Evolutionary conservation across 106 monocot species (phyloP), one percentile per base, ranked within the genome.

Genomic region (Phalaenopsis equestris): DNA sequence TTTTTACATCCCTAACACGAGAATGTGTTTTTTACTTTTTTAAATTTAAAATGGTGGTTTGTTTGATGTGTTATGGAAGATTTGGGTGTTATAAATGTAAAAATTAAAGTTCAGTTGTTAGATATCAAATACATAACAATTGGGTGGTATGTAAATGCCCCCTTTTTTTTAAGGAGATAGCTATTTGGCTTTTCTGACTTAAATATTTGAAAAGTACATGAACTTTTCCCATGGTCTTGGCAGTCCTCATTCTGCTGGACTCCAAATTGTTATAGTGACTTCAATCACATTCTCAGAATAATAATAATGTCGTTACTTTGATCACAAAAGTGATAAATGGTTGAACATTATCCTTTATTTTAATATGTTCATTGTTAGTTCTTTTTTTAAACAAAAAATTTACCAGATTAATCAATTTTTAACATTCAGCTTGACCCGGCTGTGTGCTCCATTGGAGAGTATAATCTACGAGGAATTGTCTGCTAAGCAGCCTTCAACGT

Each of bases 391-490:
- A 72, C 38, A 6, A 43, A n/a, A 74, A 45, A 16, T 73, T 42
- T 74, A 43, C 45, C 74, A 42, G 43, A 74, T 74, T 74, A 74
- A 42, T 12, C 43, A 45, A 74, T 30, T 41, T 48, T 56, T 77
- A 64, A 30, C 61, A 16, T 83, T 77, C 99, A 99, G 99, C 88
- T 93, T 99, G 75, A 75, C 78, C 24, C 80, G 90, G 37, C 80
- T 85, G 39, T 91, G 84, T 78, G 82, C 78, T 75, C 90, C 90
- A 57, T 75, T 99, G 68, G 99, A 99, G 80, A 87, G 73, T 81
- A n/a, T 87, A 23, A 90, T 95, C 74, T 84, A 79, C 42, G 90
- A 95, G 14, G 88, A 91, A 79, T 75, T 99, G 55, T 87, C 89
- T 84, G 81, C 82, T 57, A 99, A 93, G 84, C 84, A 93, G 73